Base-by-base conservation (phyloP, 192 early-diverging fungal species). In the Backusella sp. region DNA sequence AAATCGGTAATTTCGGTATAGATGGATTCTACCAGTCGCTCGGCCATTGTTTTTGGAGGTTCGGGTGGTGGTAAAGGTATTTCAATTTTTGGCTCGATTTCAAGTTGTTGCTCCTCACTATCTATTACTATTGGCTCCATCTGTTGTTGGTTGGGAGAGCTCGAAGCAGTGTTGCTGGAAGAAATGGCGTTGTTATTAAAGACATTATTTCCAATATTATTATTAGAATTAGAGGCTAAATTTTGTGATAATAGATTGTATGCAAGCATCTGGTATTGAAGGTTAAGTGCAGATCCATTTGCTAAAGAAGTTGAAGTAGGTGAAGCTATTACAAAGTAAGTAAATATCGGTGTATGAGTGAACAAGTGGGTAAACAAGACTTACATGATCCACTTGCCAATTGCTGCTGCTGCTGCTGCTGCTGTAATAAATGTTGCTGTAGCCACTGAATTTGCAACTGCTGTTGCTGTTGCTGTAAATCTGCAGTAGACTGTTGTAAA, bases 21-120 rank as follows among this genome's bases (percentile, higher is more conserved):
- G 11, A 86, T 82, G 7, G 85, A 75, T 52, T 90, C 89, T 1
- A 89, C 84, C 26, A 88, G 82, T 21, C 82, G 81, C 26, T 84
- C 83, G 0, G 82, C 67, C 26, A 89, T 68, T 15, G 80, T 84
- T 56, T 76, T 81, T 30, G 82, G 79, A 35, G 81, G 81, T 65
- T 84, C 81, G n/a, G 79, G 73, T 19, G 73, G 12, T 21, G 28
- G 17, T 32, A 68, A 4, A 36, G 66, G 28, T 68, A 32, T 66
- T 66, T 66, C 66, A 35, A n/a, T 68, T 17, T n/a, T 35, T 8
- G 35, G 28, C 17, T 68, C 35, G 8, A n/a, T 68, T 35, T 68
- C 32, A 53, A 4, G 3, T 41, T 59, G 32, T 14, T 73, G 34
- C 21, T 59, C 70, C 3, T 37, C 71, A 1, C 28, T 15, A 6